Conservation (phyloP, 768 basidiomycete genomes). For the Mycena alexandri region DNA sequence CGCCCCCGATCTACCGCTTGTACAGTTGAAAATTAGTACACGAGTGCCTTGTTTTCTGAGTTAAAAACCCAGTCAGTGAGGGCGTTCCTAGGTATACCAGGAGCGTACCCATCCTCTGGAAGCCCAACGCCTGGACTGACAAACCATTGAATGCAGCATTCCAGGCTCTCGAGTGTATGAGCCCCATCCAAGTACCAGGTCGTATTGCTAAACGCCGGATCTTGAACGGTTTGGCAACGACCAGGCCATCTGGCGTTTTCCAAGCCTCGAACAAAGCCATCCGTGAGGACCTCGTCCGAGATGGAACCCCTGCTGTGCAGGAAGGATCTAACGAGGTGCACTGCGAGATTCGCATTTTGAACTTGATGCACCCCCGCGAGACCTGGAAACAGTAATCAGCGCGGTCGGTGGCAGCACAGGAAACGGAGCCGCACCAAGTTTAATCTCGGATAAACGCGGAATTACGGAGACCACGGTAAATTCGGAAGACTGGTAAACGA, state of each 20-base stretch:
- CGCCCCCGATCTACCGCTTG: slow-evolving; percentile 86
- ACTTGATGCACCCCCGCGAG: slow-evolving; percentile 89
- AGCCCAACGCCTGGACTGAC: slow-evolving; percentile 70
- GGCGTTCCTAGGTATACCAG: background rate
- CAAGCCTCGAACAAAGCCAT: slow-evolving; percentile 71
- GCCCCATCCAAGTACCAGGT: slow-evolving; percentile 97
- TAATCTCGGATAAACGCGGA: slow-evolving; percentile 63
- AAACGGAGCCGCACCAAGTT: slow-evolving; percentile 65
- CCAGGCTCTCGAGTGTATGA: slow-evolving; percentile 92
- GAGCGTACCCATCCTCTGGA: slow-evolving; percentile 39
- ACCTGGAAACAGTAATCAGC: slow-evolving; percentile 60
- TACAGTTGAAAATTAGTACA: slow-evolving; percentile 95
- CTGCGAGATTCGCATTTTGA: slow-evolving; percentile 89
- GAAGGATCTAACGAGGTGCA: slow-evolving; percentile 78
- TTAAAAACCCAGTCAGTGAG: slow-evolving; percentile 11
- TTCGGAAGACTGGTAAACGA: slow-evolving; percentile 66
- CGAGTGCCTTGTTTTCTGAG: slow-evolving; percentile 54
- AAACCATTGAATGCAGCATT: slow-evolving; percentile 92
- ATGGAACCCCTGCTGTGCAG: slow-evolving; percentile 53
- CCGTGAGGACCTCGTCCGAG: slow-evolving; percentile 56
- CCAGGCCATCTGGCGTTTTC: slow-evolving; percentile 90
- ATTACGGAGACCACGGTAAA: slow-evolving; percentile 73
- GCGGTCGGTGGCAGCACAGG: background rate
- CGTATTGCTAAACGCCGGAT: slow-evolving; percentile 62
- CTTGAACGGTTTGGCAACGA: slow-evolving; percentile 87